Evolutionary conservation across 1,284 basidiomycete genomes (phyloP).

Genomic region (Laetiporus sulphureus): DNA sequence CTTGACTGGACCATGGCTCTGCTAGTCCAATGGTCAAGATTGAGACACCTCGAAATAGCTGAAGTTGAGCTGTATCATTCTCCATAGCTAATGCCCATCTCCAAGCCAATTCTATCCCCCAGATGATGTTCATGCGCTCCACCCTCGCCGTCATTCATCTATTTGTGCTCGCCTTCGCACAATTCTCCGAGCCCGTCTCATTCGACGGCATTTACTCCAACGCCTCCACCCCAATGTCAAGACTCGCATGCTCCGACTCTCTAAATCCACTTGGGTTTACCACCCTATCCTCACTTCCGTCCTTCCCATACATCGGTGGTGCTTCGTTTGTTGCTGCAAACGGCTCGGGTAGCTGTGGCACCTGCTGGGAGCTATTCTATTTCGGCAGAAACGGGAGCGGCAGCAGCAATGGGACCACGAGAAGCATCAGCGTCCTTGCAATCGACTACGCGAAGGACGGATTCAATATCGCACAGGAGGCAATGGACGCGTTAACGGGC

Average conservation of each 20-base stretch:
- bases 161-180: not conserved
- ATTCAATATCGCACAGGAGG: slow-evolving; percentile 32
- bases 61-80: too few relatives aligned
- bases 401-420: slow-evolving; percentile 25
- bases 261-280: slow-evolving; percentile 31
- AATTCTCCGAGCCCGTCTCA: slow-evolving; percentile 19
- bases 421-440: slow-evolving; percentile 31
- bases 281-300: slow-evolving; percentile 38
- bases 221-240: slow-evolving; percentile 20
- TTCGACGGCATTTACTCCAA: slow-evolving; percentile 36
- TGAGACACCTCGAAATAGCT: too few relatives aligned
- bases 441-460: slow-evolving; percentile 31
- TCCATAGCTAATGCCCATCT: too few relatives aligned
- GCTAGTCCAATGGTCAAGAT: too few relatives aligned
- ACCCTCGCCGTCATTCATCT: too few relatives aligned
- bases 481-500: slow-evolving; percentile 25
- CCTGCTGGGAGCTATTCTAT: slow-evolving; percentile 36
- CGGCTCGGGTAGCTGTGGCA: slow-evolving; percentile 34
- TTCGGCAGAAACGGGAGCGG: too few relatives aligned
- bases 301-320: slow-evolving; percentile 42
- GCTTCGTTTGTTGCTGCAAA: slow-evolving; percentile 30
- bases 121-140: too few relatives aligned
- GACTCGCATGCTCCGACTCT: slow-evolving; percentile 41
- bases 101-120: too few relatives aligned
- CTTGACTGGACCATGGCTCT: too few relatives aligned